Base-by-base conservation (phyloP, 805 yeast species). In the Candida lessepsii region DNA sequence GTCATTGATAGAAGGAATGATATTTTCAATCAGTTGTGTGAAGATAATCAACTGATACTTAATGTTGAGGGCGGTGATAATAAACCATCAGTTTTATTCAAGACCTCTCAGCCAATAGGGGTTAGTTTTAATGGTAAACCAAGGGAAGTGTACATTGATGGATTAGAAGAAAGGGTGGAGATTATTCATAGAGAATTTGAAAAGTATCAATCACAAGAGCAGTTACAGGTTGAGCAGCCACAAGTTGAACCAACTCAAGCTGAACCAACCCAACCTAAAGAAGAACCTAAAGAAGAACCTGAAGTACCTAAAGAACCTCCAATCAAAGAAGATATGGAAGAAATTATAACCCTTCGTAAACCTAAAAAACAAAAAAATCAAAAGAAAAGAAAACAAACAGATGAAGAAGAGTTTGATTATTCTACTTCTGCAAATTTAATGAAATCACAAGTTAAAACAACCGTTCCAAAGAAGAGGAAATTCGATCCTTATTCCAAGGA, bases 401-500 rank as follows among this genome's bases (percentile, higher is more conserved):
- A 24, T 6, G 53, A 44, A 10, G 59, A 61, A 9, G 57, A 58
- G 5, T 52, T 78, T 34, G 80, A 79, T 50, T 78, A 76, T 46
- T 49, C 58, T 0, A 65, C 56, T 24, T 68, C 72, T 11, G 67
- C 69, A 21, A 73, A 67, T 41, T 60, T 76, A 10, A 54, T 77
- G 31, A 21, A 24, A 43, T 54, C 54, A 9, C 53, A 53, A 18
- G 5, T 21, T 2, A 20, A 32, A 8, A 15, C 9, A 3, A 44
- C 44, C 19, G 35, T 28, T 24, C 41, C 21, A 30, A 41, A 51
- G 9, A 50, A 46, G 36, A 45, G 49, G 13, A 72, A 71, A 54
- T 83, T 77, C 47, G 83, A 83, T 59, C 88, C 89, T 3, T 83
- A 80, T 47, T 57, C 71, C 5, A 67, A 65, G 32, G 65, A 61